Evolutionary conservation across 2,329 filamentous ascomycete species (phyloP).

Genomic region (Talaromyces marneffei): DNA sequence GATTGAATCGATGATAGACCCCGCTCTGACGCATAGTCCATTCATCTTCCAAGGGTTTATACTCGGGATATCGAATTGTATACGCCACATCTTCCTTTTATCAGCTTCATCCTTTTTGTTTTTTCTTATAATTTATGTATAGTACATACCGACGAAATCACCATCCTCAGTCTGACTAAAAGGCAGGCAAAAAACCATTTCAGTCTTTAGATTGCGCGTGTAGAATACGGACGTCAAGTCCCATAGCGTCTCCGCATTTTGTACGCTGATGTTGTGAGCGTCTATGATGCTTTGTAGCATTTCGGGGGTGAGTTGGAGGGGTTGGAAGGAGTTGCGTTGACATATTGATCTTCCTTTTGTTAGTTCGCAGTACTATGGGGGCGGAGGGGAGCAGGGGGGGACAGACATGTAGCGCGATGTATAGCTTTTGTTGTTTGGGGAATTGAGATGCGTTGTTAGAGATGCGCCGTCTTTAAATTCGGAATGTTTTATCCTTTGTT

Average conservation of each 20-base stretch:
- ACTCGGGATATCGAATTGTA: conserved; percentile 26
- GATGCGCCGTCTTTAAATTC: background rate
- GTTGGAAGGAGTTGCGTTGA: conserved; percentile 24
- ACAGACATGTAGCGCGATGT: conserved; percentile 13
- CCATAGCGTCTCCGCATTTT: conserved; percentile 17
- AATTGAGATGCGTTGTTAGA: background rate
- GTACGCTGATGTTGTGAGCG: conserved; percentile 15
- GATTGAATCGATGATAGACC: conserved; percentile 27
- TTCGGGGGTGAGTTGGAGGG: conserved; percentile 20
- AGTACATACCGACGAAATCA: conserved; percentile 18
- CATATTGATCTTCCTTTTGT: conserved; percentile 21
- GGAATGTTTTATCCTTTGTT: background rate
- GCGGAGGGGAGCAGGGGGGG: background rate
- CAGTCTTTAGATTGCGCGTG: conserved; percentile 20
- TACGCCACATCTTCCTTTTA: conserved; percentile 23
- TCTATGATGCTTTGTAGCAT: conserved; percentile 22
- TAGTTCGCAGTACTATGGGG: conserved; percentile 14
- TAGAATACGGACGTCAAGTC: conserved; percentile 22
- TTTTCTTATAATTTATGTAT: background rate
- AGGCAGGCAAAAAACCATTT: conserved; percentile 23
- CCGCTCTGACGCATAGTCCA: conserved; percentile 30
- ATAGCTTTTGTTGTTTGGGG: background rate
- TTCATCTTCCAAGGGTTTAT: conserved; percentile 18
- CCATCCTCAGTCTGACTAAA: conserved; percentile 14
- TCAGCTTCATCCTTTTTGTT: background rate